Percentiles rank a stretch among this genome's conserved stretches.
Evolutionary conservation across 768 basidiomycete genomes (phyloP).

Genomic region (Boletus eberwhitei): DNA sequence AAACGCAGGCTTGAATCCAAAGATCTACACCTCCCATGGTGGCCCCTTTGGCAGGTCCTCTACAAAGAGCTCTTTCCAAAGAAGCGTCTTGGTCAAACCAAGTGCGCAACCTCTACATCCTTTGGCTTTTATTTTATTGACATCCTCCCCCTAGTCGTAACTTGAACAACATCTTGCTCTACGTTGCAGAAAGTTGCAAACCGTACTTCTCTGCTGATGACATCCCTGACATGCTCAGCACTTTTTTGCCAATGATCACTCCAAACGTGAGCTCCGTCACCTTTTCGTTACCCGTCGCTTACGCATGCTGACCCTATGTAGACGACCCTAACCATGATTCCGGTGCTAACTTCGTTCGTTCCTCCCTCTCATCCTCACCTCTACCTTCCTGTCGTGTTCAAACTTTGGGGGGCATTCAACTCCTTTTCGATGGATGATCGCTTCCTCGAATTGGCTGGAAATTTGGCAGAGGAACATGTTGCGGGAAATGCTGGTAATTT

Average conservation of each 20-base stretch:
- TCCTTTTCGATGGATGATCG: constrained; percentile 72
- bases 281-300: background rate
- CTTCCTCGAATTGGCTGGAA: constrained; percentile 66
- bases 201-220: constrained; percentile 65
- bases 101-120: constrained; percentile 40
- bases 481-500: constrained; percentile 53
- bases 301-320: constrained; percentile 26
- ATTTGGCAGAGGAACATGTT: constrained; percentile 70
- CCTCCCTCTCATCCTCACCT: constrained; percentile 62
- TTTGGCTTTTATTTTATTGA: constrained; percentile 6
- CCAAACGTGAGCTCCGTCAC: constrained; percentile 51
- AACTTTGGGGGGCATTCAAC: constrained; percentile 76
- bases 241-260: constrained; percentile 69
- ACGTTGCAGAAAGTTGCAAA: constrained; percentile 68
- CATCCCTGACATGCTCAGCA: constrained; percentile 66
- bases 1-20: constrained; percentile 62
- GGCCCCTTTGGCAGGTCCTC: constrained; percentile 70
- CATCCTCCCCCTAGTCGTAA: constrained; percentile 44
- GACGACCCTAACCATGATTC: constrained; percentile 69
- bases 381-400: constrained; percentile 71
- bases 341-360: constrained; percentile 75
- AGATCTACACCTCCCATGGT: constrained; percentile 72
- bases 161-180: constrained; percentile 67
- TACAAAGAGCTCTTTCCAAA: constrained; percentile 77
- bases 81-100: constrained; percentile 53